These are phyloP conservation scores for Austroboletus festivus DNA, from an alignment of 768 basidiomycete species.

Conservation along the genomic window DNA sequence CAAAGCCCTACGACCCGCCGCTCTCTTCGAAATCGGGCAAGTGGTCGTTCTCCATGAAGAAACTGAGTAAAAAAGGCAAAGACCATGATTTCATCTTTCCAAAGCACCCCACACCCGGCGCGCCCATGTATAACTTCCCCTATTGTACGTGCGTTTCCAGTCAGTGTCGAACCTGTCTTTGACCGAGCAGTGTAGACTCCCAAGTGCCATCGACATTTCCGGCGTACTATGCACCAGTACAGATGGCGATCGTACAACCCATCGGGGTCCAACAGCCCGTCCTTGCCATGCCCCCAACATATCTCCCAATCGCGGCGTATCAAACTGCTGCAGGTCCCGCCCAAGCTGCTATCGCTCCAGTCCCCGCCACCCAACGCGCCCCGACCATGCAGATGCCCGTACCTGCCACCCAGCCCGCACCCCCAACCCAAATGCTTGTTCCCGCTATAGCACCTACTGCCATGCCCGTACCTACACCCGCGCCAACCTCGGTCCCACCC, in stretches of 20 bases:
- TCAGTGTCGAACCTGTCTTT: too few relatives aligned
- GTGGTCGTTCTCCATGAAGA: conserved; percentile 19
- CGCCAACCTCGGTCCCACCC: not conserved
- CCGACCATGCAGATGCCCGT: conserved; percentile 16
- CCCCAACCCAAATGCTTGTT: conserved; percentile 2
- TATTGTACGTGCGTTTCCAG: conserved; percentile 21
- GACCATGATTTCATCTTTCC: conserved; percentile 15
- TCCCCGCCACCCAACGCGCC: not conserved
- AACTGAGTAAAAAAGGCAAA: conserved; percentile 18
- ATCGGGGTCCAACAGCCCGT: conserved; percentile 27
- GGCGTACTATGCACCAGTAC: conserved; percentile 29
- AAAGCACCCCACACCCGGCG: conserved; percentile 12
- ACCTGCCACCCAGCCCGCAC: not conserved
- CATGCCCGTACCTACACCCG: not conserved
- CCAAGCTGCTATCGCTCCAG: conserved; percentile 11
- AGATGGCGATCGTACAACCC: conserved; percentile 23
- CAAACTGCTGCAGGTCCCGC: conserved; percentile 9
- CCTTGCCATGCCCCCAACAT: conserved; percentile 25
- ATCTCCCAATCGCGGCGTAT: conserved; percentile 25
- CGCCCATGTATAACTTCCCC: conserved; percentile 14
- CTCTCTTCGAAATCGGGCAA: conserved; percentile 6
- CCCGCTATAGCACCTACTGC: not conserved
- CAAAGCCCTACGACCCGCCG: conserved; percentile 1
- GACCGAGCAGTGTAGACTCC: too few relatives aligned
- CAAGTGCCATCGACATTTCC: conserved; percentile 24